phyloP scores from a whole-genome alignment of 352 stramenopile genomes.

The Globisporangium heterothallicum region DNA sequence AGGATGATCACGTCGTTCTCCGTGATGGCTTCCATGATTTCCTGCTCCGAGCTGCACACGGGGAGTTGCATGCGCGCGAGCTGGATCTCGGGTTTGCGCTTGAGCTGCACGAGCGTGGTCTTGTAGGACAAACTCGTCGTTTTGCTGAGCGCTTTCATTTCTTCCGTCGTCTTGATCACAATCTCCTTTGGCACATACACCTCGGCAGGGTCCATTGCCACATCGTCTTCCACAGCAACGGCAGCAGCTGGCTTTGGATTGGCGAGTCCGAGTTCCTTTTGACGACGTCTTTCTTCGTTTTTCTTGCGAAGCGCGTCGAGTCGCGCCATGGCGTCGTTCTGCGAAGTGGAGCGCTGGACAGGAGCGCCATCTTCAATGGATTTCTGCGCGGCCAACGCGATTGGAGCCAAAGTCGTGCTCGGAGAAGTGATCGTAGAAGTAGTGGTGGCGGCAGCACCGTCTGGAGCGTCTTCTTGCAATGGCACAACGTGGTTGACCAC shows the following conservation, averaged over 20 bases:
- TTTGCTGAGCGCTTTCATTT: conserved; percentile 56
- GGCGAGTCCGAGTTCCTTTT: conserved; percentile 23
- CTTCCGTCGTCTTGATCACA: conserved; percentile 55
- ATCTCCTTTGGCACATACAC: conserved; percentile 65
- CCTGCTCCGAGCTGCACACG: conserved; percentile 97
- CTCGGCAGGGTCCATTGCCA: conserved; percentile 20
- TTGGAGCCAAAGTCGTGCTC: background rate
- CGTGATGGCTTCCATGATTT: conserved; percentile 98
- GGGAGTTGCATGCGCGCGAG: conserved; percentile 93
- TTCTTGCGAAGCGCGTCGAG: conserved; percentile 68
- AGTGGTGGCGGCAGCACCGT: background rate
- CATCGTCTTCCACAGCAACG: conserved; percentile 17
- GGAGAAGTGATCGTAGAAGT: background rate
- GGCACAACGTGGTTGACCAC: conserved; percentile 28
- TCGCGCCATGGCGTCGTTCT: conserved; percentile 64
- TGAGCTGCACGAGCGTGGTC: conserved; percentile 62
- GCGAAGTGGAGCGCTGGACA: conserved; percentile 27
- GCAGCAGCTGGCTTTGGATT: conserved; percentile 2
- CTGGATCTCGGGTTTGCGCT: conserved; percentile 84
- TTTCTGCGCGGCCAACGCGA: background rate
- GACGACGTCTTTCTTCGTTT: conserved; percentile 67
- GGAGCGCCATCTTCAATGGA: conserved; percentile 1
- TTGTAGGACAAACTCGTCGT: conserved; percentile 48
- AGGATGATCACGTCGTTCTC: conserved; percentile 97
- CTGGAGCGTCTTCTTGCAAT: conserved; percentile 15